Base-by-base conservation (phyloP, 139 green algal genomes). In the Marvania coccoides region DNA sequence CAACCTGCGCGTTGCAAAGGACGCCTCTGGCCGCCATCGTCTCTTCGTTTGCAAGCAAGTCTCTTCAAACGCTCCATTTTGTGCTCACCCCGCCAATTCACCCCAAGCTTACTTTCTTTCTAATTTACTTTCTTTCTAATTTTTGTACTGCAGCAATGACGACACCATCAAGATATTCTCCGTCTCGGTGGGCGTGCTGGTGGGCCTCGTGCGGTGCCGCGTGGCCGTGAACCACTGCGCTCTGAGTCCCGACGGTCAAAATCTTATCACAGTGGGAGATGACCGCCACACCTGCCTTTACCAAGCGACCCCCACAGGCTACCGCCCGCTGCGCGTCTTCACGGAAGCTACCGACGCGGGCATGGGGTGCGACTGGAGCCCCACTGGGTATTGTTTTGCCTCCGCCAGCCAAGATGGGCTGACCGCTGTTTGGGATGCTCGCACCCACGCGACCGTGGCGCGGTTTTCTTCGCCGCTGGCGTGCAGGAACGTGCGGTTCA, bases 81-180 rank as follows among this genome's bases (percentile, higher is more conserved):
- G n/a, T n/a, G n/a, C n/a, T n/a, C n/a, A n/a, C n/a, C n/a, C n/a
- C n/a, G n/a, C n/a, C n/a, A n/a, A n/a, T n/a, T n/a, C n/a, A n/a
- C n/a, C n/a, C n/a, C n/a, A n/a, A 35, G 47, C 47, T 46, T 12
- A n/a, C 38, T 46, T 12, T 12, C 38, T n/a, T n/a, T 9, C 38
- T 46, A 12, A 9, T 12, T 46, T n/a, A 12, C 12, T 12, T n/a
- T 12, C 12, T 9, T n/a, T n/a, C n/a, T n/a, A n/a, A n/a, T n/a
- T n/a, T n/a, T n/a, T n/a, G n/a, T n/a, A n/a, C 28, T 85, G 78
- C 78, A 87, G 85, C 79, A 92, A 92, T 62, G 85, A 91, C 69
- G 63, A 77, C 38, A 85, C 65, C 5, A 66, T 91, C 53, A 85
- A 84, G 57, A 73, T 88, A 14, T 84, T 74, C 40, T 51, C 33